phyloP scores from a whole-genome alignment of 352 stramenopile genomes.

The Phytophthora cajani region DNA sequence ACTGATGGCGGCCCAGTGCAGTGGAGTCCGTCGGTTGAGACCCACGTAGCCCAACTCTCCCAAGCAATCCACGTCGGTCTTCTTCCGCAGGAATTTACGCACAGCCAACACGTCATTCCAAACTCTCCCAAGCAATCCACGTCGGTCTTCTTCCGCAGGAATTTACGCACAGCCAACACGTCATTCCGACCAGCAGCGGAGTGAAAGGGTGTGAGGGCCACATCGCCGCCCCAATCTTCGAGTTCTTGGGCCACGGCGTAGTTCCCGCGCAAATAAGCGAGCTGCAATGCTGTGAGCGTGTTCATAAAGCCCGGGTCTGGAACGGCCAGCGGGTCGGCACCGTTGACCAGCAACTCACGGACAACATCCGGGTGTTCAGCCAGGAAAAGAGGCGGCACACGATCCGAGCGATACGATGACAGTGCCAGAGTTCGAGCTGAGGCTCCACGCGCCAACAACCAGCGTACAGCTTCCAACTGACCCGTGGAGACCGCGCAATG shows the following conservation, averaged over 20 bases:
- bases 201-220: slow-evolving; percentile 84
- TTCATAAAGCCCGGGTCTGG: slow-evolving; percentile 85
- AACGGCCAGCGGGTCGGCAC: slow-evolving; percentile 69
- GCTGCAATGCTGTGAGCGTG: slow-evolving; percentile 77
- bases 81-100: slow-evolving; percentile 69
- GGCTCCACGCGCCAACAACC: slow-evolving; percentile 69
- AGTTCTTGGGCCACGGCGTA: slow-evolving; percentile 79
- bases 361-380: slow-evolving; percentile 74
- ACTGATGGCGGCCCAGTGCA: slow-evolving; percentile 84
- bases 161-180: slow-evolving; percentile 61
- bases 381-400: slow-evolving; percentile 78
- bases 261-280: slow-evolving; percentile 81
- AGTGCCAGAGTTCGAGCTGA: slow-evolving; percentile 55
- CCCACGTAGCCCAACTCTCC: slow-evolving; percentile 85
- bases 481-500: slow-evolving; percentile 81
- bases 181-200: slow-evolving; percentile 68
- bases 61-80: slow-evolving; percentile 68
- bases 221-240: slow-evolving; percentile 82
- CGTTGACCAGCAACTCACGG: slow-evolving; percentile 63
- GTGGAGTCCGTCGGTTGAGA: slow-evolving; percentile 76
- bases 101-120: slow-evolving; percentile 65
- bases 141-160: slow-evolving; percentile 61
- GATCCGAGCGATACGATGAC: slow-evolving; percentile 77
- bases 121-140: slow-evolving; percentile 80
- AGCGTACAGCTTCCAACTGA: slow-evolving; percentile 71